phyloP scores from a whole-genome alignment of 805 yeast genomes.

The Hanseniaspora singularis region DNA sequence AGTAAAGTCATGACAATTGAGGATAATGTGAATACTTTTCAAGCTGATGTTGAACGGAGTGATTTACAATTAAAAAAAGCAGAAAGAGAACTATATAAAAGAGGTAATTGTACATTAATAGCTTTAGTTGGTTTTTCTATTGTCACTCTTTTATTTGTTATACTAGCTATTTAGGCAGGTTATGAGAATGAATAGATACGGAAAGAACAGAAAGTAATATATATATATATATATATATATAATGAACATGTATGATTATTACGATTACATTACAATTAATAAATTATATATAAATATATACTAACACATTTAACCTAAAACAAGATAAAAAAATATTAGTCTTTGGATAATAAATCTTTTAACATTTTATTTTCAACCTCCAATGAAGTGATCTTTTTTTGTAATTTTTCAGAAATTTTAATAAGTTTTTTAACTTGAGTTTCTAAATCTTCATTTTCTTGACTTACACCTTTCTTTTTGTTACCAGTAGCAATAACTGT shows the following conservation, averaged over 20 bases:
- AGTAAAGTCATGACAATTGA: conserved; percentile 74
- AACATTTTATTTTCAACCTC: conserved; percentile 89
- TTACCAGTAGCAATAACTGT: too few species aligned
- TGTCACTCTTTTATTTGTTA: conserved; percentile 44
- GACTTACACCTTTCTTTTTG: background rate
- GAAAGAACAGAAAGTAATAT: too few species aligned
- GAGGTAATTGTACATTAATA: conserved; percentile 64
- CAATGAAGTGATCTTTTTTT: conserved; percentile 63
- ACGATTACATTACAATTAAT: conserved; percentile 20
- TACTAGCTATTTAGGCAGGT: conserved; percentile 43
- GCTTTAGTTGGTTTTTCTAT: conserved; percentile 47
- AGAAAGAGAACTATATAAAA: conserved; percentile 55
- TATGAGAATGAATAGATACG: too few species aligned
- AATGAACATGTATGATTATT: too few species aligned
- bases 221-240: too few species aligned
- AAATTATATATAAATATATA: conserved; percentile 42
- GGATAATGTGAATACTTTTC: conserved; percentile 55
- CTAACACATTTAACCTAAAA: too few species aligned
- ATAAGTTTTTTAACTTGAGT: conserved; percentile 58
- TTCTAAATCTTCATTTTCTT: conserved; percentile 69
- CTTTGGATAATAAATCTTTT: conserved; percentile 71
- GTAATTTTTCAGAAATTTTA: conserved; percentile 53
- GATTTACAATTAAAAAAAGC: conserved; percentile 61
- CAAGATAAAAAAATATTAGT: conserved; percentile 42
- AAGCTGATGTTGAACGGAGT: conserved; percentile 57